Conservation (phyloP, 257 asterid genomes). For the Ocimum tenuiflorum region DNA sequence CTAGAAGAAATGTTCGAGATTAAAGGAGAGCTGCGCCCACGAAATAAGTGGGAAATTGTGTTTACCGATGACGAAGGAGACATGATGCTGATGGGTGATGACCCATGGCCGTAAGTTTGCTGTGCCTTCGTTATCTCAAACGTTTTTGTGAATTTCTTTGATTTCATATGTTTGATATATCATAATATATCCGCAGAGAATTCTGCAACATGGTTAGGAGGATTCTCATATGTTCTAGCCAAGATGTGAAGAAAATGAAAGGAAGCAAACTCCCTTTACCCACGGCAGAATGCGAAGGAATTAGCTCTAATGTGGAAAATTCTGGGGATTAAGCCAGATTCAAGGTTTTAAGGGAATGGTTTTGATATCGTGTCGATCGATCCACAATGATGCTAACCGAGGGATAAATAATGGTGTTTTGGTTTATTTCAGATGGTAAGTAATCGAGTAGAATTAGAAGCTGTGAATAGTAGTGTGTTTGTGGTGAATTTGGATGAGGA, state of each 20-base stretch:
- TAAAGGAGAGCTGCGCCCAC: conserved; percentile 59
- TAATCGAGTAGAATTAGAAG: neutral
- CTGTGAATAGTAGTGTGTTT: conserved; percentile 18
- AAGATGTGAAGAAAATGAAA: conserved; percentile 72
- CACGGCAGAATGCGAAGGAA: conserved; percentile 35
- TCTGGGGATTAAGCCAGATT: conserved; percentile 11
- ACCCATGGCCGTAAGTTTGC: conserved; percentile 93
- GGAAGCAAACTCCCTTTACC: conserved; percentile 43
- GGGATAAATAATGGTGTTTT: neutral
- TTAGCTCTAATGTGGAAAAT: conserved; percentile 23
- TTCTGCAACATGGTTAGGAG: conserved; percentile 70
- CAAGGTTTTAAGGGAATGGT: neutral
- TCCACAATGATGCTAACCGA: conserved; percentile 13
- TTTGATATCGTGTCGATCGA: neutral
- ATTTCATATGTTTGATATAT: neutral
- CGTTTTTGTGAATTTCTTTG: neutral
- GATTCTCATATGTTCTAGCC: conserved; percentile 66
- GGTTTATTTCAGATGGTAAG: neutral
- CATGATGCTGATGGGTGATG: conserved; percentile 91
- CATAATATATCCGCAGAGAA: conserved; percentile 39
- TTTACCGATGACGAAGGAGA: conserved; percentile 94
- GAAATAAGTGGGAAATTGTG: conserved; percentile 76
- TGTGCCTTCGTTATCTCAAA: neutral
- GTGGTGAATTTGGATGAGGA: conserved; percentile 28
- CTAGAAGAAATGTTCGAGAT: conserved; percentile 86